Conservation (phyloP, 345 rosid genomes). For the Syzygium aromaticum region DNA sequence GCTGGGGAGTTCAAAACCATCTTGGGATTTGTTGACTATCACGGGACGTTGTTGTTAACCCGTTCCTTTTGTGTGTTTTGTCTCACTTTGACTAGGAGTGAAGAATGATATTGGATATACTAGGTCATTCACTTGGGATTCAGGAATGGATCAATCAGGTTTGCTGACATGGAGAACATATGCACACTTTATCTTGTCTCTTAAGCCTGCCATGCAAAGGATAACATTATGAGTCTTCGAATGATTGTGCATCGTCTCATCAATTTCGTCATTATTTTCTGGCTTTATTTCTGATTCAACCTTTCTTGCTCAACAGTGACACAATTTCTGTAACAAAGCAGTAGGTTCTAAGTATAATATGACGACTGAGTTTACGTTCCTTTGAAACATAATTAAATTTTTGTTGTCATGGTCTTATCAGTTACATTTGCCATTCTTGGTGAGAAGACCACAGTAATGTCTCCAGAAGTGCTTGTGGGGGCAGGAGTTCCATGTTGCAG, state of each 20-base stretch:
- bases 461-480: constrained; percentile 86
- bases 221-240: not conserved
- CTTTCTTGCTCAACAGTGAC: not conserved
- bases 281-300: not conserved
- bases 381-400: not conserved
- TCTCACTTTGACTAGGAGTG: not conserved
- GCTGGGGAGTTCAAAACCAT: not conserved
- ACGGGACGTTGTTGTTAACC: not conserved
- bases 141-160: not conserved
- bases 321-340: not conserved
- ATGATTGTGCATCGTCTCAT: not conserved
- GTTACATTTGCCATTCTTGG: constrained; percentile 88
- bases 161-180: not conserved
- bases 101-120: not conserved
- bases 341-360: not conserved
- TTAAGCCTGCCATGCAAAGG: not conserved
- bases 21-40: not conserved
- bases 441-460: constrained; percentile 95
- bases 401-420: constrained; percentile 6
- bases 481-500: constrained; percentile 99
- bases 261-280: not conserved
- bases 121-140: not conserved
- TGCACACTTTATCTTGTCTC: not conserved
- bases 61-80: not conserved
- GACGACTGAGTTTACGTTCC: not conserved